phyloP scores from a whole-genome alignment of 768 basidiomycete species.

The Lyophyllum semitale region DNA sequence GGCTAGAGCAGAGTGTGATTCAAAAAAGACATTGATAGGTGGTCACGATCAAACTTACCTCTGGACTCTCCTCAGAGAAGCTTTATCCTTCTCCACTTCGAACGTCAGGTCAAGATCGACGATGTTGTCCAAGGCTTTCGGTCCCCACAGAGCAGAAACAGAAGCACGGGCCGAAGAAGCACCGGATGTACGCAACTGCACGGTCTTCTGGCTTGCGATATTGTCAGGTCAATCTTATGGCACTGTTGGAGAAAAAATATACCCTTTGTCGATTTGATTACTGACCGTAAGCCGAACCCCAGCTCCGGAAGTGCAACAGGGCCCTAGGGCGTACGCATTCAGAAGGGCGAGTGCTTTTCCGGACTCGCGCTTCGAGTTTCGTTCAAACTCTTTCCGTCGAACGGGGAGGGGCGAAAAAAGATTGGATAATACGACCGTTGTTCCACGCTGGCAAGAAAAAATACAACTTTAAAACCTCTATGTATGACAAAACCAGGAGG shows the following conservation, averaged over 20 bases:
- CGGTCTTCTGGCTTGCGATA: constrained; percentile 54
- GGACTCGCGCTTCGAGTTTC: constrained; percentile 89
- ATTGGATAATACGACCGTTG: constrained; percentile 71
- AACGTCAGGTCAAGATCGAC: constrained; percentile 74
- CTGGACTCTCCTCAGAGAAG: constrained; percentile 40
- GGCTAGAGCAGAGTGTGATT: neutral
- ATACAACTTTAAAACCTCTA: too few species aligned
- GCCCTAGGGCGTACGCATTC: constrained; percentile 87
- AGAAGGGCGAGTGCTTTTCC: constrained; percentile 81
- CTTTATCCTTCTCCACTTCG: constrained; percentile 65
- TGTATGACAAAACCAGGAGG: too few species aligned
- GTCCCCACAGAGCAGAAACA: constrained; percentile 81
- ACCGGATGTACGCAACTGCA: constrained; percentile 77
- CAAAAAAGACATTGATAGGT: neutral
- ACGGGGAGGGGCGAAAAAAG: constrained; percentile 87
- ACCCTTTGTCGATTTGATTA: constrained; percentile 76
- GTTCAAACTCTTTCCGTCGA: constrained; percentile 86
- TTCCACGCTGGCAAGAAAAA: constrained; percentile 77
- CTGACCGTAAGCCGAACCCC: constrained; percentile 76
- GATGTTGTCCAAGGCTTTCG: constrained; percentile 74
- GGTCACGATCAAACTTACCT: constrained; percentile 16
- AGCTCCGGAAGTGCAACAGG: constrained; percentile 65
- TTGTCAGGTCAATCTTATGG: neutral
- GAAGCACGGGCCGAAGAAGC: constrained; percentile 60
- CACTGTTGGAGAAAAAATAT: constrained; percentile 23